Evolutionary conservation across 371 early-diverging fungal species (phyloP), one percentile per base, ranked within the genome.

Genomic region (Mucor ambiguus): DNA sequence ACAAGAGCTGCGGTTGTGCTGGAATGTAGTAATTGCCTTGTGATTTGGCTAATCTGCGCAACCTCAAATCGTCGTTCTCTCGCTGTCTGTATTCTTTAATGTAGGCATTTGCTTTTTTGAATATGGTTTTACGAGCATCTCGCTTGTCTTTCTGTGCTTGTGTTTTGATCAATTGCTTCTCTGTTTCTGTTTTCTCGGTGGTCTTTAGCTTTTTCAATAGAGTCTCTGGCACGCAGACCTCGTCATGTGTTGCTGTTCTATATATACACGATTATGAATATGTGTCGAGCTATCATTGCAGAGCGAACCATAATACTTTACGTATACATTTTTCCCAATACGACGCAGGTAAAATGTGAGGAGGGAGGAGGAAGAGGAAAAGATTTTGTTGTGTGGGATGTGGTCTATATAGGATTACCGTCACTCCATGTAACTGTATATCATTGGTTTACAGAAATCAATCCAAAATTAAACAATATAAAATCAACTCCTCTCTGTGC

Each of bases 41-140:
- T 68, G 87, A 85, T 85, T 93, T 93, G 74, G 98, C 97, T 83
- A 88, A 87, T 78, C 98, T 93, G 68, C 85, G 83, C 65, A 94
- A 85, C 67, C 93, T 90, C 76, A 95, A 83, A 80, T 93, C 93
- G 58, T 93, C 90, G 43, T 88, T 83, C 87, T 97, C 97, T 71
- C 83, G 84, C 71, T 87, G 80, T 65, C 89, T 87, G 90, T 98
- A 97, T 87, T 98, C 98, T 82, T 93, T 91, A 67, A 93, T 90
- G 83, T 98, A 93, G 80, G 93, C 86, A 82, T 97, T 96, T 46
- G 98, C 98, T 63, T 96, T 94, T 88, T 96, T 96, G 90, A 96
- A 96, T 84, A 96, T 94, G 68, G 92, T 91, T 77, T 90, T 73
- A 2, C 73, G 66, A 11, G 33, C 58, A 43, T 35, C 67, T 32